A percentile compares a stretch with the other conserved stretches of the same genome.
These are phyloP conservation scores for Aplosporella prunicola DNA, from an alignment of 2,329 filamentous ascomycete genomes.

Conservation along the genomic window DNA sequence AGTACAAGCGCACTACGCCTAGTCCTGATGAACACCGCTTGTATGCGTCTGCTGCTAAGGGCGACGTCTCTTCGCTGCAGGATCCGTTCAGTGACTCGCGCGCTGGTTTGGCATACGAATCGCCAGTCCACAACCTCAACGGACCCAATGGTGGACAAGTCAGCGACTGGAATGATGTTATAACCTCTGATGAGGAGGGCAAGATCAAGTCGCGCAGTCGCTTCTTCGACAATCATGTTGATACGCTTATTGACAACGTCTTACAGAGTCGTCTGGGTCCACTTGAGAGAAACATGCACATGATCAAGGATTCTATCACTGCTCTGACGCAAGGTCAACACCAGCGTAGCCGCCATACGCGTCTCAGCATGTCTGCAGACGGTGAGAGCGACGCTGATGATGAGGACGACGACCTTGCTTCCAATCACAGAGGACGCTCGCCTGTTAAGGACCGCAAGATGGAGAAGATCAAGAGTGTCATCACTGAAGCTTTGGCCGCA, in stretches of 20 bases:
- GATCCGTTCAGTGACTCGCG: slow-evolving; percentile 56
- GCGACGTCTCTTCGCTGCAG: slow-evolving; percentile 30
- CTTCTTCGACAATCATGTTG: slow-evolving; percentile 88
- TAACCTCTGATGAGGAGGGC: slow-evolving; percentile 72
- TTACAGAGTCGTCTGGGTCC: slow-evolving; percentile 70
- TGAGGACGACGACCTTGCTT: slow-evolving; percentile 62
- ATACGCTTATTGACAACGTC: slow-evolving; percentile 70
- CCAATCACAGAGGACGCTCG: slow-evolving; percentile 61
- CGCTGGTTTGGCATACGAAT: slow-evolving; percentile 43
- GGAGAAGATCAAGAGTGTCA: slow-evolving; percentile 60
- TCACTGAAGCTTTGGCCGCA: slow-evolving; percentile 46
- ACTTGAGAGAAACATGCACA: slow-evolving; percentile 66
- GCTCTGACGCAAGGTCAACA: slow-evolving; percentile 39
- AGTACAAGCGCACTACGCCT: too few relatives aligned
- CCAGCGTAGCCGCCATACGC: slow-evolving; percentile 46
- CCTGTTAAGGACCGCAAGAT: slow-evolving; percentile 68
- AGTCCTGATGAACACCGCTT: slow-evolving; percentile 57
- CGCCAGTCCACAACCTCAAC: slow-evolving; percentile 54
- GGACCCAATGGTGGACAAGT: slow-evolving; percentile 54
- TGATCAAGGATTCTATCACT: slow-evolving; percentile 62
- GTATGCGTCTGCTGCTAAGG: slow-evolving; percentile 16
- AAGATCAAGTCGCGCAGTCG: slow-evolving; percentile 72
- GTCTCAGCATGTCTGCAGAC: slow-evolving; percentile 62
- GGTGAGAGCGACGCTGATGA: slow-evolving; percentile 88
- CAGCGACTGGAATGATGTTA: slow-evolving; percentile 87